phyloP scores from a whole-genome alignment of 257 asterid genomes.

The Solanum ahanhuiri region DNA sequence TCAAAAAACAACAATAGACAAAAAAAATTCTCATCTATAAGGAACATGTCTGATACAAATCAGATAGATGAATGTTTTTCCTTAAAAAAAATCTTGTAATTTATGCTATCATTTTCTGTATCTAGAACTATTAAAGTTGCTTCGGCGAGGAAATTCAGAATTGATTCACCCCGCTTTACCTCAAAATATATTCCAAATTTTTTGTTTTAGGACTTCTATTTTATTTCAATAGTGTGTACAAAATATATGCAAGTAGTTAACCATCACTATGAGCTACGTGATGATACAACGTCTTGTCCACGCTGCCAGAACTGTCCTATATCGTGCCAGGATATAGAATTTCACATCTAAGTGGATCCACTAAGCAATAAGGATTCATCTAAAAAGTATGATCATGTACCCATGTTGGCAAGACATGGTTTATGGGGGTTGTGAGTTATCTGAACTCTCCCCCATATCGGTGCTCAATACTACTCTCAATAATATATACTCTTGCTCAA shows the following conservation, averaged over 20 bases:
- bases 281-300: no score
- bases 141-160: background rate
- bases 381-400: no score
- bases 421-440: no score
- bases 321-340: no score
- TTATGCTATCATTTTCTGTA: background rate
- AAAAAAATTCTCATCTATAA: background rate
- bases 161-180: background rate
- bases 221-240: background rate
- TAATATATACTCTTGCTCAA: no score
- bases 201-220: background rate
- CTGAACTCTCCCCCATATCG: no score
- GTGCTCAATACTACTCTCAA: no score
- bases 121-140: background rate
- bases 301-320: no score
- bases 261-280: background rate
- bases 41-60: background rate
- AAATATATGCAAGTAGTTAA: background rate
- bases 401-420: no score
- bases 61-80: background rate
- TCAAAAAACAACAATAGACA: background rate
- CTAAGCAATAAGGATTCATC: no score
- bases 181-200: background rate
- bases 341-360: no score
- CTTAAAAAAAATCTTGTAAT: background rate